Evolutionary conservation across 2,329 filamentous ascomycete genomes (phyloP).

Genomic region (Clonostachys chloroleuca): DNA sequence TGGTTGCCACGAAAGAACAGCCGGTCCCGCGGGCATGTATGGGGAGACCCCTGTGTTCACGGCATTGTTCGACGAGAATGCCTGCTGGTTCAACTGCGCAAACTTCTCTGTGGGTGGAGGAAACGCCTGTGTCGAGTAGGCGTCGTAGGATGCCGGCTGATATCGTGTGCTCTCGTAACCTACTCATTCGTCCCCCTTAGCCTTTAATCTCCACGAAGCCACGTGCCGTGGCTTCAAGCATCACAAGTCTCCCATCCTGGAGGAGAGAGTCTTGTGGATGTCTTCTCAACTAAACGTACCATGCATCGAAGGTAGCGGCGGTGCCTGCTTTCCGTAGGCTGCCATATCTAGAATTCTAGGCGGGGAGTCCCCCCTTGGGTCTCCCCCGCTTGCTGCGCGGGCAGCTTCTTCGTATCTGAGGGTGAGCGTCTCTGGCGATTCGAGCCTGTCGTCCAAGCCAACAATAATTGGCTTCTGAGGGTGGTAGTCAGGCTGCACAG

Average conservation of each 20-base stretch:
- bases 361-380: slow-evolving; percentile 52
- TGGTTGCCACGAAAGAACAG: slow-evolving; percentile 68
- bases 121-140: slow-evolving; percentile 44
- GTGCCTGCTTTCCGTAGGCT: slow-evolving; percentile 63
- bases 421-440: slow-evolving; percentile 52
- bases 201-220: too few relatives aligned
- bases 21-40: slow-evolving; percentile 57
- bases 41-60: slow-evolving; percentile 61
- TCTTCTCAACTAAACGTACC: slow-evolving; percentile 54
- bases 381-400: slow-evolving; percentile 46
- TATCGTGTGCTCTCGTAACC: too few relatives aligned
- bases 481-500: slow-evolving; percentile 43
- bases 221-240: too few relatives aligned
- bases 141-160: slow-evolving; percentile 50
- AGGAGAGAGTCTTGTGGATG: not conserved
- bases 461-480: slow-evolving; percentile 53
- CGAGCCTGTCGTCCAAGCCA: slow-evolving; percentile 47
- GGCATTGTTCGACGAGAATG: slow-evolving; percentile 56
- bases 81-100: slow-evolving; percentile 47
- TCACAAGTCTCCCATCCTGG: too few relatives aligned
- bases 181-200: too few relatives aligned
- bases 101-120: slow-evolving; percentile 42
- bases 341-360: slow-evolving; percentile 32
- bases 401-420: slow-evolving; percentile 54
- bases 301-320: slow-evolving; percentile 69